These are phyloP conservation scores for Cardamine resedifolia DNA, from an alignment of 345 rosid species.

Conservation along the genomic window DNA sequence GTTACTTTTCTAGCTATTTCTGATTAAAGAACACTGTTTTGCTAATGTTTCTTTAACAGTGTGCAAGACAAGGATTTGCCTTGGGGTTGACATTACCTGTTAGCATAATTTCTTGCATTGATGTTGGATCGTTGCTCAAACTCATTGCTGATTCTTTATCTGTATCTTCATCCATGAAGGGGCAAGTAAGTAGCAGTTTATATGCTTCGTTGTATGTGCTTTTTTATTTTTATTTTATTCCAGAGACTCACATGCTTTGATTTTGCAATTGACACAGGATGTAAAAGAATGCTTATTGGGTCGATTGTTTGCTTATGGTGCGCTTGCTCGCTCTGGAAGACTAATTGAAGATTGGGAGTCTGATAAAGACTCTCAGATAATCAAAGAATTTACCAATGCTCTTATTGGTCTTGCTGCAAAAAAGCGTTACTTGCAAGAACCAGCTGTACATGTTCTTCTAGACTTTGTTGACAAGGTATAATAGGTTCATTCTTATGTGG, in stretches of 20 bases:
- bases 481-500: constrained; percentile 4
- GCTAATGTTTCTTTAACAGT: constrained; percentile 47
- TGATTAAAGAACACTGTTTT: background rate
- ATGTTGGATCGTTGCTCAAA: constrained; percentile 66
- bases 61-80: constrained; percentile 96
- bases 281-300: constrained; percentile 85
- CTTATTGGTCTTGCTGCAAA: constrained; percentile 70
- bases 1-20: background rate
- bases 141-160: constrained; percentile 67
- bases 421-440: constrained; percentile 90
- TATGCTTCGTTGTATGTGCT: background rate
- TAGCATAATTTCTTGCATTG: constrained; percentile 56
- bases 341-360: constrained; percentile 56
- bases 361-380: constrained; percentile 51
- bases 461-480: constrained; percentile 76
- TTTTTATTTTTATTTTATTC: background rate
- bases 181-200: constrained; percentile 61
- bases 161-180: constrained; percentile 89
- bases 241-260: constrained; percentile 15
- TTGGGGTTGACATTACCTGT: constrained; percentile 71
- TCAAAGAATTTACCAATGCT: constrained; percentile 63
- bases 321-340: constrained; percentile 76
- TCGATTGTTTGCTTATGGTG: constrained; percentile 87
- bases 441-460: constrained; percentile 69
- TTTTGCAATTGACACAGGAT: constrained; percentile 55